phyloP scores from a whole-genome alignment of 352 stramenopile species.

The Pythium sp. region DNA sequence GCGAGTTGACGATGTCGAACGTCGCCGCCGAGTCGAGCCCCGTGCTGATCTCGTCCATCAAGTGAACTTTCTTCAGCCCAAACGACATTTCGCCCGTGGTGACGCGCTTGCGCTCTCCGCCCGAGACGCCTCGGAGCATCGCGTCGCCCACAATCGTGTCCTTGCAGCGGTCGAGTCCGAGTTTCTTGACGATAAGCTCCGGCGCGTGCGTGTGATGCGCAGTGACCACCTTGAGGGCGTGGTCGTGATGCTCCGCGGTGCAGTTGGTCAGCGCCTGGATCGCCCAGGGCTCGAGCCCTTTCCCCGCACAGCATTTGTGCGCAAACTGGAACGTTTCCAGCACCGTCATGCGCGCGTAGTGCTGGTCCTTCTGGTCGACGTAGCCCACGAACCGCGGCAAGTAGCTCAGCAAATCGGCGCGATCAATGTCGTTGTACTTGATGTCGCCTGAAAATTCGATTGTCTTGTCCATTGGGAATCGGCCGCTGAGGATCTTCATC shows the following conservation, averaged over 20 bases:
- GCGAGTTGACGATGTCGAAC: constrained; percentile 54
- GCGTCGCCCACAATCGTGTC: constrained; percentile 62
- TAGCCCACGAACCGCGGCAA: constrained; percentile 42
- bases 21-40: constrained; percentile 54
- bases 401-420: constrained; percentile 19
- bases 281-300: constrained; percentile 40
- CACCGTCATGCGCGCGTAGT: constrained; percentile 88
- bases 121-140: constrained; percentile 71
- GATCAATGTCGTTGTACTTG: constrained; percentile 38
- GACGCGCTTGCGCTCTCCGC: constrained; percentile 90
- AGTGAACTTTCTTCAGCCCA: constrained; percentile 61
- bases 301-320: constrained; percentile 62
- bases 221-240: constrained; percentile 28
- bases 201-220: constrained; percentile 38
- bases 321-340: constrained; percentile 93
- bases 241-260: constrained; percentile 31
- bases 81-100: constrained; percentile 88
- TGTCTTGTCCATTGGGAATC: constrained; percentile 40
- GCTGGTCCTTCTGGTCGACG: constrained; percentile 72
- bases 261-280: constrained; percentile 37
- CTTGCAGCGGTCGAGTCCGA: constrained; percentile 49
- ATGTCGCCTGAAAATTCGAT: constrained; percentile 41
- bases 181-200: constrained; percentile 30
- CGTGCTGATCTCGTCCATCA: constrained; percentile 83
- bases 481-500: constrained; percentile 37